Conservation (phyloP, 2,329 filamentous ascomycete genomes). For the Colletotrichum paranaense region DNA sequence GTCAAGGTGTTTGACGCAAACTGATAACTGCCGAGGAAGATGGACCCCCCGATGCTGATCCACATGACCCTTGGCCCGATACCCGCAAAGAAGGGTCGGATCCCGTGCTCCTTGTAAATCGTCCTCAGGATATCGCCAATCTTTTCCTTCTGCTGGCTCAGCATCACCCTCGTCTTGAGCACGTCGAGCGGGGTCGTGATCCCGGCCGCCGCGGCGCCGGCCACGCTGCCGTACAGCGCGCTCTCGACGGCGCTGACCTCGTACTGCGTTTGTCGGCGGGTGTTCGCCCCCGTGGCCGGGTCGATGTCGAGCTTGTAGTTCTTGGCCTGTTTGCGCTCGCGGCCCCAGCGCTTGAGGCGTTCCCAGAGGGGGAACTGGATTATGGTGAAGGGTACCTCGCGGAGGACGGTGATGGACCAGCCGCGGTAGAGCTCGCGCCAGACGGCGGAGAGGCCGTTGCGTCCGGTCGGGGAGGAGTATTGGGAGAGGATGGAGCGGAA, state of each 20-base stretch:
- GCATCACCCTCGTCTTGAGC: conserved; percentile 96
- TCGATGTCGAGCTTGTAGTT: conserved; percentile 12
- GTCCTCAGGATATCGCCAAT: conserved; percentile 69
- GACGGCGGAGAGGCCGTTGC: conserved; percentile 65
- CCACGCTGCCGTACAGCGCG: conserved; percentile 84
- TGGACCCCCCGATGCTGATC: conserved; percentile 94
- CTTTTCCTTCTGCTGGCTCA: conserved; percentile 76
- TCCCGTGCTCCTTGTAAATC: conserved; percentile 74
- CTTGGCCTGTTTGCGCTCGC: conserved; percentile 46
- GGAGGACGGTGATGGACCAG: conserved; percentile 90
- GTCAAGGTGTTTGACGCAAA: conserved; percentile 83
- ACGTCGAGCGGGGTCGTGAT: conserved; percentile 95
- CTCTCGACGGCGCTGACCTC: conserved; percentile 80
- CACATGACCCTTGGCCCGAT: conserved; percentile 87
- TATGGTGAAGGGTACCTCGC: conserved; percentile 96
- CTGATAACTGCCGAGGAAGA: conserved; percentile 95
- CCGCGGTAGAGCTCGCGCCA: conserved; percentile 90
- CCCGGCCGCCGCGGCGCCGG: conserved; percentile 87
- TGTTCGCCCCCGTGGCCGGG: conserved; percentile 3
- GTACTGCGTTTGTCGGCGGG: conserved; percentile 36
- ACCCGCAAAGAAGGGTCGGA: conserved; percentile 78
- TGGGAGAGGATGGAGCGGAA: conserved; percentile 76
- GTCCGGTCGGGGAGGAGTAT: conserved; percentile 43
- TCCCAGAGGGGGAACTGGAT: conserved; percentile 99
- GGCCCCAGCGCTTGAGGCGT: conserved; percentile 81